phyloP scores from a whole-genome alignment of 192 early-diverging fungal genomes.

The Phlyctochytrium arcticum region DNA sequence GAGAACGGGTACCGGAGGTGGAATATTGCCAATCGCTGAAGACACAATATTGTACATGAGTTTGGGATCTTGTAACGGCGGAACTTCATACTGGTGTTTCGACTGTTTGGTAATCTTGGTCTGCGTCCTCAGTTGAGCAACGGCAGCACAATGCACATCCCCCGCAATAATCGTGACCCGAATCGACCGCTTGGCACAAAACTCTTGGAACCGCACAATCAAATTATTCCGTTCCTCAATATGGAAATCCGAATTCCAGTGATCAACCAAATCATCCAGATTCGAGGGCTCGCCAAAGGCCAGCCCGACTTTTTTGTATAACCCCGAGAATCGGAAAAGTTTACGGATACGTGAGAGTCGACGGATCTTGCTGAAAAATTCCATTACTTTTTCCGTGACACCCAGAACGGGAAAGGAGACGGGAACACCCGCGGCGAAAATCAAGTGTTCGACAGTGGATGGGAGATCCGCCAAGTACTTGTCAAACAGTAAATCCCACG shows the following conservation, averaged over 20 bases:
- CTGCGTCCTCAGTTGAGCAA: slow-evolving; percentile 10
- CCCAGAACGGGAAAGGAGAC: slow-evolving; percentile 67
- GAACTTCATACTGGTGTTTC: slow-evolving; percentile 6
- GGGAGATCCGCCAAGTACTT: slow-evolving; percentile 45
- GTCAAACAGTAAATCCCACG: slow-evolving; percentile 60
- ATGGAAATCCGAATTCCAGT: slow-evolving; percentile 61
- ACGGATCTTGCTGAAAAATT: not conserved
- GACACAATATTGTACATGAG: slow-evolving; percentile 19
- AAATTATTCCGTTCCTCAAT: slow-evolving; percentile 64
- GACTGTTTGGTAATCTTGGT: not conserved
- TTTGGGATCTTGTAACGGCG: slow-evolving; percentile 1
- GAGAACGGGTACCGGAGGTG: slow-evolving; percentile 12
- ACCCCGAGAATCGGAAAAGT: not conserved
- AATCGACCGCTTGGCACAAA: slow-evolving; percentile 52
- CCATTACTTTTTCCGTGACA: slow-evolving; percentile 10
- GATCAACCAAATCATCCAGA: slow-evolving; percentile 61
- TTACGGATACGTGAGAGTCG: not conserved
- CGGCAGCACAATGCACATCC: slow-evolving; percentile 58
- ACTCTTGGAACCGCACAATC: slow-evolving; percentile 61
- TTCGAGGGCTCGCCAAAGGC: slow-evolving; percentile 11
- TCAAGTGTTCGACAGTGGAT: slow-evolving; percentile 56
- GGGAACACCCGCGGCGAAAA: slow-evolving; percentile 70
- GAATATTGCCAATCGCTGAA: slow-evolving; percentile 21
- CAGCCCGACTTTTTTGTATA: slow-evolving; percentile 9
- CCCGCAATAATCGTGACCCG: slow-evolving; percentile 81